These are phyloP conservation scores for Alternaria arborescens DNA, from an alignment of 2,329 filamentous ascomycete species.

Conservation along the genomic window DNA sequence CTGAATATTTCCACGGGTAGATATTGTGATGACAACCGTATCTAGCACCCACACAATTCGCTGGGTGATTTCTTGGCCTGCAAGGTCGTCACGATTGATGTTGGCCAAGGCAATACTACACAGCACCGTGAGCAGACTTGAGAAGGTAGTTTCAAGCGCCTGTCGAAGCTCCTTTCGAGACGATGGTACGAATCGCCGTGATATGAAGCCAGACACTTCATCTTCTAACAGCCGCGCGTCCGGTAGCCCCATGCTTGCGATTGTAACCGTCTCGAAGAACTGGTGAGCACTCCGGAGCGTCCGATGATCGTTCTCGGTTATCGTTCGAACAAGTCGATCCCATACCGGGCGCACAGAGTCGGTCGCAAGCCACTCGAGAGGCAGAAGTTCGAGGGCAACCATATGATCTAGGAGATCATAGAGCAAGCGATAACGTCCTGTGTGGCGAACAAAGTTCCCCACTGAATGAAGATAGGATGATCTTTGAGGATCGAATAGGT, in stretches of 20 bases:
- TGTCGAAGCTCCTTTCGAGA: conserved; percentile 39
- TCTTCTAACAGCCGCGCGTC: conserved; percentile 34
- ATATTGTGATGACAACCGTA: conserved; percentile 33
- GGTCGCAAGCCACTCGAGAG: conserved; percentile 52
- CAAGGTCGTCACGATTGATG: conserved; percentile 25
- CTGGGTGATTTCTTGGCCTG: conserved; percentile 22
- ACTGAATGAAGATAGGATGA: conserved; percentile 40
- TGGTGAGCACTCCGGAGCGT: conserved; percentile 35
- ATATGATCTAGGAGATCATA: conserved; percentile 47
- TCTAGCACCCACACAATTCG: conserved; percentile 38
- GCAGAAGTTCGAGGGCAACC: conserved; percentile 45
- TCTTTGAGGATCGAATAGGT: conserved; percentile 39
- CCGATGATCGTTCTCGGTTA: conserved; percentile 41
- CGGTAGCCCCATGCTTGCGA: conserved; percentile 41
- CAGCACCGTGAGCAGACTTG: conserved; percentile 46
- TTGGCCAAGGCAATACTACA: conserved; percentile 45
- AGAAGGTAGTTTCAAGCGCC: conserved; percentile 48
- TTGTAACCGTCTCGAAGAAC: conserved; percentile 43
- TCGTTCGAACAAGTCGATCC: conserved; percentile 43
- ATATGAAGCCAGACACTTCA: conserved; percentile 24
- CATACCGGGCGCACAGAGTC: conserved; percentile 46
- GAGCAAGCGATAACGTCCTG: conserved; percentile 43
- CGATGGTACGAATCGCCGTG: conserved; percentile 36
- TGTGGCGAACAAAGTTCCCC: conserved; percentile 38
- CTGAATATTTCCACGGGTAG: conserved; percentile 34